Percentiles rank a stretch among this genome's conserved stretches.
Conservation (phyloP, 2,329 filamentous ascomycete species). For the Peltaster fructicola region DNA sequence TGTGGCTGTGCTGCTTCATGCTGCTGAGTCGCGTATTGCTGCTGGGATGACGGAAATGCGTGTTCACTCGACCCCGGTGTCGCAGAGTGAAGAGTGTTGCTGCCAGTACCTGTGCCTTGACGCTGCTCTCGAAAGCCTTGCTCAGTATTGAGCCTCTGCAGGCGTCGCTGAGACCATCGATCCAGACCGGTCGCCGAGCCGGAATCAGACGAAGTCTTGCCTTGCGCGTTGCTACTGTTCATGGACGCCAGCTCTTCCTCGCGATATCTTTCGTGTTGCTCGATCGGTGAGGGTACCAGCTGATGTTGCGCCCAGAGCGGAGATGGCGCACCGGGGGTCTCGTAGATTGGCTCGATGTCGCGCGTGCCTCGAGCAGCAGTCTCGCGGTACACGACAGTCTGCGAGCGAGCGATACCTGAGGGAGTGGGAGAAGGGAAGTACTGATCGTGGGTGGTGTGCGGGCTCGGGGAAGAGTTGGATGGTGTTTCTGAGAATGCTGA, state of each 20-base stretch:
- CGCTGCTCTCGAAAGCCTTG: conserved; percentile 22
- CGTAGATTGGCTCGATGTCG: conserved; percentile 2
- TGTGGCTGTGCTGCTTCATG: conserved; percentile 16
- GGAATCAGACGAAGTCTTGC: conserved; percentile 19
- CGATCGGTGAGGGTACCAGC: conserved; percentile 10
- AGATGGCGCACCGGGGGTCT: conserved; percentile 5
- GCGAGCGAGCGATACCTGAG: conserved; percentile 9
- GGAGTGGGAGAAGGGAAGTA: conserved; percentile 5
- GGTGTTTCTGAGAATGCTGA: too few relatives aligned
- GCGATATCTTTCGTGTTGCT: conserved; percentile 6
- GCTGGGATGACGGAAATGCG: conserved; percentile 2
- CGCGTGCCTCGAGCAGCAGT: conserved; percentile 4
- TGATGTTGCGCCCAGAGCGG: conserved; percentile 9
- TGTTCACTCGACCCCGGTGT: background rate
- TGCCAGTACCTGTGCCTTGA: too few relatives aligned
- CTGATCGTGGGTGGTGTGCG: conserved; percentile 3
- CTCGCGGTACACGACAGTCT: conserved; percentile 11
- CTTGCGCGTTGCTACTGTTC: conserved; percentile 11
- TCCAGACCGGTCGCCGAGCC: conserved; percentile 15
- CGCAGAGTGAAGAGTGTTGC: too few relatives aligned
- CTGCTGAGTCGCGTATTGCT: too few relatives aligned
- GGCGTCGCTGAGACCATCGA: conserved; percentile 20
- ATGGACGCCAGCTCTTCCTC: conserved; percentile 13
- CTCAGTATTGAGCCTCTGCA: conserved; percentile 22
- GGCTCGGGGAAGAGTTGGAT: conserved; percentile 2